Base-by-base conservation (phyloP, 768 basidiomycete species). In the Tulasnella sp. region DNA sequence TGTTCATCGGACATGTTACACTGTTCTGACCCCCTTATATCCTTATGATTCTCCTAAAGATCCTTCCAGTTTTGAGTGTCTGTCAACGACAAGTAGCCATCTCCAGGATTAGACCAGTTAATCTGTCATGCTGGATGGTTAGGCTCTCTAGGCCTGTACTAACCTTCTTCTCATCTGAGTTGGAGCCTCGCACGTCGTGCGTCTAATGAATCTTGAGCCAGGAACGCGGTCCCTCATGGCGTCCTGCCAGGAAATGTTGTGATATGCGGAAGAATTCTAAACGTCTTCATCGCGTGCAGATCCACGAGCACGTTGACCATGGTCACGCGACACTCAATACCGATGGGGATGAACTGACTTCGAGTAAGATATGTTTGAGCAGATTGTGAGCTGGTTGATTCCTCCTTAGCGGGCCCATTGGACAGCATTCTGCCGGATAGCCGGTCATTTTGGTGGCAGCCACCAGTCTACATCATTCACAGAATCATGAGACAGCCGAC, bases 171-270 rank as follows among this genome's bases (percentile, higher is more conserved):
- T 97, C 89, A 61, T 74, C 70, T 52, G 85, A 81, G 34, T 76
- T 77, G 65, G 97, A 71, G 15, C 86, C 95, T 63, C 94, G 84
- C 62, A 86, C 75, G 73, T 98, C 94, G 73, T 96, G 86, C 41
- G 93, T 97, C 47, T 82, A 80, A 72, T 98, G 94, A 3, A 81
- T 81, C 66, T 82, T 78, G 76, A 98, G 9, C 93, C 93, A 2
- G 94, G 97, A 45, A 80, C 89, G 71, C 90, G 97, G 0, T 92
- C 86, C 65, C 94, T 77, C 26, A 89, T 87, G n/a, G 89, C 91
- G 70, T 97, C 93, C 54, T 78, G 71, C 11, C 94, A 94, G 64
- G 89, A 83, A 41, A 64, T 71, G 65, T 63, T 64, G 51, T 69
- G 63, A 61, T 76, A 76, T 11, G 70, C 69, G 38, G n/a, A 38